Percentiles rank a stretch among this genome's conserved stretches.
Conservation (phyloP, 345 rosid genomes). For the Zanthoxylum bungeanum region DNA sequence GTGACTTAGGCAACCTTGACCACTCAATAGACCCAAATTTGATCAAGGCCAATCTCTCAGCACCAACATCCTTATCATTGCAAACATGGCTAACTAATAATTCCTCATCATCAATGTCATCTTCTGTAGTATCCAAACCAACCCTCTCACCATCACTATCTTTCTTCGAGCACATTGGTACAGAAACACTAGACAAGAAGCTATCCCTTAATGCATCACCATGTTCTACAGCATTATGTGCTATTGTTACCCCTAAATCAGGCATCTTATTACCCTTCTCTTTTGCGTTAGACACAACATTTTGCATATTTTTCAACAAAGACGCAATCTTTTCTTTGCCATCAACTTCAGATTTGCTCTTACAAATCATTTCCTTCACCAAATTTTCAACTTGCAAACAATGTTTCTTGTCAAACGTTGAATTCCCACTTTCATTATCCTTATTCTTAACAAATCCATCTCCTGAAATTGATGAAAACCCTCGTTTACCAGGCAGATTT, state of each 20-base stretch:
- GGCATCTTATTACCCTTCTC: constrained; percentile 28
- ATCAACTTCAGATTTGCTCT: constrained; percentile 16
- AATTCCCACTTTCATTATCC: constrained; percentile 23
- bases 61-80: constrained; percentile 28
- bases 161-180: constrained; percentile 19
- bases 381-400: constrained; percentile 46
- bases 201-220: constrained; percentile 31
- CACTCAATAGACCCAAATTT: constrained; percentile 33
- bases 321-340: constrained; percentile 10
- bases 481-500: constrained; percentile 48
- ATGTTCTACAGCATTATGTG: constrained; percentile 22
- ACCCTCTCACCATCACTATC: constrained; percentile 23
- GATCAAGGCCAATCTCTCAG: constrained; percentile 27
- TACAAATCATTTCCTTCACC: constrained; percentile 33
- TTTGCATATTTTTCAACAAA: constrained; percentile 19
- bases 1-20: constrained; percentile 38
- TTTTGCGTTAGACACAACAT: constrained; percentile 20
- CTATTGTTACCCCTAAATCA: constrained; percentile 20
- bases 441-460: constrained; percentile 22
- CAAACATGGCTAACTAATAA: constrained; percentile 16
- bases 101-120: constrained; percentile 16
- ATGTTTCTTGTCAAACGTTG: constrained; percentile 32
- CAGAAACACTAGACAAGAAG: constrained; percentile 30
- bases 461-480: constrained; percentile 33
- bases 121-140: constrained; percentile 11